Percentiles rank a stretch among this genome's conserved stretches.
Conservation (phyloP, 148 eudicot species). For the Limonium bicolor region DNA sequence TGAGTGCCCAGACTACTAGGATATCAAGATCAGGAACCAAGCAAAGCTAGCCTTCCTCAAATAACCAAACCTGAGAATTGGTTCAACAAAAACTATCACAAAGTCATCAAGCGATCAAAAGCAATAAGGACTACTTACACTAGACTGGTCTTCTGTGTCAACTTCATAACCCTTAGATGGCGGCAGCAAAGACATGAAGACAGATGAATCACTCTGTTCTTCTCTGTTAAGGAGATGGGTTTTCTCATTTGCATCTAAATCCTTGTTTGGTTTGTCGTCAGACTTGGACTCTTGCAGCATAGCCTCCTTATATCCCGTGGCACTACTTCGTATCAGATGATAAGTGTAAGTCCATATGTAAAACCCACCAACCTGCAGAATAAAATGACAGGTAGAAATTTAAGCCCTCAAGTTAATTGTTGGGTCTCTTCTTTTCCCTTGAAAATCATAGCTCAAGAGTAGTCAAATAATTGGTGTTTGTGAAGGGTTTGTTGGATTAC, state of each 20-base stretch:
- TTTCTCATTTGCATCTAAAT: constrained; percentile 36
- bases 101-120: background rate
- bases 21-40: too few species aligned
- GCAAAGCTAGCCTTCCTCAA: too few species aligned
- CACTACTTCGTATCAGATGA: constrained; percentile 48
- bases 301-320: constrained; percentile 19
- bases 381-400: too few species aligned
- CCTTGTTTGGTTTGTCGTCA: constrained; percentile 42
- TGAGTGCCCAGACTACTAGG: too few species aligned
- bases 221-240: constrained; percentile 40
- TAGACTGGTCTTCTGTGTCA: constrained; percentile 5
- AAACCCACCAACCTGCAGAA: constrained; percentile 60
- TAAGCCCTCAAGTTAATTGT: too few species aligned
- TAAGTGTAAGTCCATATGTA: constrained; percentile 78
- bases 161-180: background rate
- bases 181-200: constrained; percentile 3
- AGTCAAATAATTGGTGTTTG: too few species aligned
- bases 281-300: constrained; percentile 19
- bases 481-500: constrained; percentile 22
- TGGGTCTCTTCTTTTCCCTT: too few species aligned
- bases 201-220: constrained; percentile 7
- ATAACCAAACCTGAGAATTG: too few species aligned
- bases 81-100: background rate
- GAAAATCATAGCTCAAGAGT: too few species aligned
- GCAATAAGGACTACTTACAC: background rate